phyloP scores from a whole-genome alignment of 305 asterid species.

The Plantago coronopus region DNA sequence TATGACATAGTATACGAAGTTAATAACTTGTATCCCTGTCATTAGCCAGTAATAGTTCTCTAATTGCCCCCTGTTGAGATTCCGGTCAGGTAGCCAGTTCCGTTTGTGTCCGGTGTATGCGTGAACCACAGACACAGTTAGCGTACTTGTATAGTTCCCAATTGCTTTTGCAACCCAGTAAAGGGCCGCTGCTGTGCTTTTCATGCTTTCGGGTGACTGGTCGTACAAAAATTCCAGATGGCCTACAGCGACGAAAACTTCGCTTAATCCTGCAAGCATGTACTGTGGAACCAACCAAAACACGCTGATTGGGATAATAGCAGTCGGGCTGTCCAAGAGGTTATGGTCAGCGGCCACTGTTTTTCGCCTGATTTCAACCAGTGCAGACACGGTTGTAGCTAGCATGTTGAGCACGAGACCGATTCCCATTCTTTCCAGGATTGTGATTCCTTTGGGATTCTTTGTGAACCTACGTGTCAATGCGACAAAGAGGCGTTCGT shows the following conservation, averaged over 20 bases:
- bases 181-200: constrained; percentile 61
- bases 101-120: constrained; percentile 30
- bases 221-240: constrained; percentile 66
- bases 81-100: constrained; percentile 55
- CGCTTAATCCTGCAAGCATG: constrained; percentile 58
- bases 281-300: constrained; percentile 79
- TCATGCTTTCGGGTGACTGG: constrained; percentile 61
- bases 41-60: constrained; percentile 69
- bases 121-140: constrained; percentile 56
- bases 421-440: constrained; percentile 57
- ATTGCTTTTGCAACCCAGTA: constrained; percentile 65
- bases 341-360: background rate
- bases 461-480: constrained; percentile 40
- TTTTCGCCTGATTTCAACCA: constrained; percentile 53
- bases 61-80: constrained; percentile 56
- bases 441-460: constrained; percentile 48
- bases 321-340: constrained; percentile 17
- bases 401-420: constrained; percentile 66
- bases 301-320: constrained; percentile 32
- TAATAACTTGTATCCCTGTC: constrained; percentile 28
- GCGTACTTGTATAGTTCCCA: constrained; percentile 69
- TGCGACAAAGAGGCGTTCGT: constrained; percentile 61
- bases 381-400: constrained; percentile 66
- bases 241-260: constrained; percentile 74
- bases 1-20: background rate